phyloP scores from a whole-genome alignment of 2,329 filamentous ascomycete species.

The Fragosphaeria purpurea region DNA sequence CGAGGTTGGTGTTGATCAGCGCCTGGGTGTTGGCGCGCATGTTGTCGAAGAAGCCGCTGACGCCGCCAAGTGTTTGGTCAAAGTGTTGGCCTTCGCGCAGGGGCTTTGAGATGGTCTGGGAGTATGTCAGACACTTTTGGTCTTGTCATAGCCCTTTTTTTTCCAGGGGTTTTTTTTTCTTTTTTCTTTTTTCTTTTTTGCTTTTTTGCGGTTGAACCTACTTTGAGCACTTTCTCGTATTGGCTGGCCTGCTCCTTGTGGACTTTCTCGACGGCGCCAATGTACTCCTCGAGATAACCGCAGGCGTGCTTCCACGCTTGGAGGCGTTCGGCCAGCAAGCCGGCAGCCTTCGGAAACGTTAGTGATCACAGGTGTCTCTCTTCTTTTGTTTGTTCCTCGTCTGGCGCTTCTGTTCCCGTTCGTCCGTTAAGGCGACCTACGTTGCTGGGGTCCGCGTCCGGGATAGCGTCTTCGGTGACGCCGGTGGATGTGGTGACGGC shows the following conservation, averaged over 20 bases:
- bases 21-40: slow-evolving; percentile 87
- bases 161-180: no score
- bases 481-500: slow-evolving; percentile 18
- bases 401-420: background rate
- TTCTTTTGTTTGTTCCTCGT: no score
- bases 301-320: slow-evolving; percentile 95
- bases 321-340: slow-evolving; percentile 74
- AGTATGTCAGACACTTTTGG: no score
- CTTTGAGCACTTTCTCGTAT: slow-evolving; percentile 90
- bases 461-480: slow-evolving; percentile 47
- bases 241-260: slow-evolving; percentile 82
- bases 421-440: slow-evolving; percentile 28
- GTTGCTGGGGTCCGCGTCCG: slow-evolving; percentile 47
- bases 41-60: slow-evolving; percentile 89
- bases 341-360: slow-evolving; percentile 48
- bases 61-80: slow-evolving; percentile 75
- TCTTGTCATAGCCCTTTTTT: no score
- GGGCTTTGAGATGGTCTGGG: slow-evolving; percentile 70
- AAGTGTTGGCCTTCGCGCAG: slow-evolving; percentile 89
- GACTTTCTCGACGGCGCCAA: slow-evolving; percentile 74
- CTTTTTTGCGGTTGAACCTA: slow-evolving; percentile 16
- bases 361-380: background rate
- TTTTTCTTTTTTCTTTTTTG: no score
- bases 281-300: slow-evolving; percentile 83
- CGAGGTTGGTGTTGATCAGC: slow-evolving; percentile 76